phyloP scores from a whole-genome alignment of 495 filamentous ascomycete genomes.

The Penicillium antarcticum region DNA sequence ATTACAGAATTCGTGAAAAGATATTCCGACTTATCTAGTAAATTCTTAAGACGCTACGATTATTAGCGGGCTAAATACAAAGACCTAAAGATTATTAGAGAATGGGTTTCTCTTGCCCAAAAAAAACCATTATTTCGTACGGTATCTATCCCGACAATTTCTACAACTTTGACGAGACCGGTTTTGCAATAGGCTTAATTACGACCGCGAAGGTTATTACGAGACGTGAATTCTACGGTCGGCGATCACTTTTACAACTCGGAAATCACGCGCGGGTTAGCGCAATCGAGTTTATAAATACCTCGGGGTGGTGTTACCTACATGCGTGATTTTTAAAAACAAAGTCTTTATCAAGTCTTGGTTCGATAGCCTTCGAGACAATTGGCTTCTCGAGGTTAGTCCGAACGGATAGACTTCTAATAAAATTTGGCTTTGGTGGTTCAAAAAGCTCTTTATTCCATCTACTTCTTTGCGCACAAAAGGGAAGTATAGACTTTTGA shows the following conservation, averaged over 20 bases:
- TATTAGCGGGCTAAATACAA: too few relatives aligned
- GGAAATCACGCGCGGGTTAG: conserved; percentile 39
- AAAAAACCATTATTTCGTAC: too few relatives aligned
- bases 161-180: too few relatives aligned
- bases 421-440: conserved; percentile 14
- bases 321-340: conserved; percentile 25
- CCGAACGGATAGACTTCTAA: conserved; percentile 30
- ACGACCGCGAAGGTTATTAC: too few relatives aligned
- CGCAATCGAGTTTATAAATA: conserved; percentile 31
- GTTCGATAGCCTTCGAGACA: conserved; percentile 3
- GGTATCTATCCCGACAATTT: too few relatives aligned
- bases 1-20: too few relatives aligned
- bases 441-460: conserved; percentile 16
- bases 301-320: conserved; percentile 18
- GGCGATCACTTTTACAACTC: conserved; percentile 22
- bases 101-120: too few relatives aligned
- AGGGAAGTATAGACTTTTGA: neutral
- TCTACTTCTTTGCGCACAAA: neutral
- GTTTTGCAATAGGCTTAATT: too few relatives aligned
- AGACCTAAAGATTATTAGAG: too few relatives aligned
- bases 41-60: too few relatives aligned
- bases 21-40: too few relatives aligned
- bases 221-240: neutral
- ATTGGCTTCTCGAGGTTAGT: conserved; percentile 18
- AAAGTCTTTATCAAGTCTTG: conserved; percentile 7